These are phyloP conservation scores for Leccinum subtestaceum DNA, from an alignment of 768 basidiomycete genomes.

Conservation along the genomic window DNA sequence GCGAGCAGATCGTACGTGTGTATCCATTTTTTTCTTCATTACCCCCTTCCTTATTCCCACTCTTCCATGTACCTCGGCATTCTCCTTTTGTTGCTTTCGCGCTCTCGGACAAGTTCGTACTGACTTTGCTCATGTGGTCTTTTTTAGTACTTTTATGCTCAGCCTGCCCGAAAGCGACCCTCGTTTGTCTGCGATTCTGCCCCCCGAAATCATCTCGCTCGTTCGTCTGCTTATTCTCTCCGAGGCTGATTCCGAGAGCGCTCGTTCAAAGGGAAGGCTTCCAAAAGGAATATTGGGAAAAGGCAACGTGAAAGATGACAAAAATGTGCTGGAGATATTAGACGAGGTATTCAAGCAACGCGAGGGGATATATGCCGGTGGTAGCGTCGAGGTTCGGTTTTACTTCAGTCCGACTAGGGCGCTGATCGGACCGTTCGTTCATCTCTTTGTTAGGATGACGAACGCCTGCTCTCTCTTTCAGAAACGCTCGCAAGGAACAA, in stretches of 20 bases:
- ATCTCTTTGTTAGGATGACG: conserved; percentile 46
- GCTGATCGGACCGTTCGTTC: background rate
- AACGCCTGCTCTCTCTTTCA: conserved; percentile 32
- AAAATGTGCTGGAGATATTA: conserved; percentile 43
- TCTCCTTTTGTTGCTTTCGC: background rate
- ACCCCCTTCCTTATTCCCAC: background rate
- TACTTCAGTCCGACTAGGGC: background rate
- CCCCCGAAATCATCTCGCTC: conserved; percentile 64
- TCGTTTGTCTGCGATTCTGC: conserved; percentile 52
- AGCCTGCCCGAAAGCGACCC: conserved; percentile 37
- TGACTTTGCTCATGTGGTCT: conserved; percentile 1
- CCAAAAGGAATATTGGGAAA: conserved; percentile 59
- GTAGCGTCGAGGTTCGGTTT: conserved; percentile 41
- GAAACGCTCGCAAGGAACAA: conserved; percentile 41
- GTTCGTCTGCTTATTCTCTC: conserved; percentile 59
- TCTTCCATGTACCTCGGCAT: background rate
- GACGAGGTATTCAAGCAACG: conserved; percentile 49
- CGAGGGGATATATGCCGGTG: conserved; percentile 38
- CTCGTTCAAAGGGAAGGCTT: conserved; percentile 59
- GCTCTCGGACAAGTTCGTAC: background rate
- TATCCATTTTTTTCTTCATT: background rate
- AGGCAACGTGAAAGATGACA: conserved; percentile 4
- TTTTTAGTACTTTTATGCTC: conserved; percentile 12
- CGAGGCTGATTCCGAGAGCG: conserved; percentile 56
- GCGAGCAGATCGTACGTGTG: too few relatives aligned